Conservation (phyloP, 1,139 yeast species). For the Suhomyces coccinellae region DNA sequence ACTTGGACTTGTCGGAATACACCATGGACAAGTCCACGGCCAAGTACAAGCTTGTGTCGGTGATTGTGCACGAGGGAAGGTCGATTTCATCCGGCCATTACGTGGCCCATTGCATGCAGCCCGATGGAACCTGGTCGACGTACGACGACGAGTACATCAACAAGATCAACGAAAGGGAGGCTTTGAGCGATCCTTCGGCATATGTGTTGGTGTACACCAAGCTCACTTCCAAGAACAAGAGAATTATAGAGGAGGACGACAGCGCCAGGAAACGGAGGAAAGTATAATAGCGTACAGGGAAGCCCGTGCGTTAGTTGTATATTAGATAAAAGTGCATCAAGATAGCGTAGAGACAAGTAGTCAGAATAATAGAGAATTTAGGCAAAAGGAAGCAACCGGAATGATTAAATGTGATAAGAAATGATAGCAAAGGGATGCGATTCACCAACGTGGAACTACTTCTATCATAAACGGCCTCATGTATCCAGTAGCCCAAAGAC, state of each 20-base stretch:
- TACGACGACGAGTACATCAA: constrained; percentile 92
- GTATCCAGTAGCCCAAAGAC: too few species aligned
- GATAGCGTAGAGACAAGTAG: not conserved
- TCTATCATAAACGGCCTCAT: too few species aligned
- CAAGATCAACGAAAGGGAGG: constrained; percentile 68
- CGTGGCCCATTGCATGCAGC: constrained; percentile 86
- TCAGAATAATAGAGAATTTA: too few species aligned
- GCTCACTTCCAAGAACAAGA: constrained; percentile 50
- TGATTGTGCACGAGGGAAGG: constrained; percentile 92
- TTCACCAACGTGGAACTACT: too few species aligned
- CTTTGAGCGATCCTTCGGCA: constrained; percentile 81
- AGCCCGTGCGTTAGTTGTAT: constrained; percentile 4
- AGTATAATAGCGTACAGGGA: constrained; percentile 1
- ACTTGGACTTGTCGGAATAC: constrained; percentile 69
- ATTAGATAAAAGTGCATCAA: constrained; percentile 9
- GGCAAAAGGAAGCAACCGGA: too few species aligned
- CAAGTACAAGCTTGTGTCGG: constrained; percentile 75
- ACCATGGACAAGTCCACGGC: constrained; percentile 51
- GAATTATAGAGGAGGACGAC: constrained; percentile 9
- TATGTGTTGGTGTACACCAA: constrained; percentile 84
- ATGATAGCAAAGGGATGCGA: too few species aligned
- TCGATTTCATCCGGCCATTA: constrained; percentile 93
- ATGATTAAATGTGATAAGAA: too few species aligned
- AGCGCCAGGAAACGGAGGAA: constrained; percentile 16
- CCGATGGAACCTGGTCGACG: constrained; percentile 88